These are phyloP conservation scores for Davidsoniella eucalypti DNA, from an alignment of 2,329 filamentous ascomycete genomes.

Conservation along the genomic window DNA sequence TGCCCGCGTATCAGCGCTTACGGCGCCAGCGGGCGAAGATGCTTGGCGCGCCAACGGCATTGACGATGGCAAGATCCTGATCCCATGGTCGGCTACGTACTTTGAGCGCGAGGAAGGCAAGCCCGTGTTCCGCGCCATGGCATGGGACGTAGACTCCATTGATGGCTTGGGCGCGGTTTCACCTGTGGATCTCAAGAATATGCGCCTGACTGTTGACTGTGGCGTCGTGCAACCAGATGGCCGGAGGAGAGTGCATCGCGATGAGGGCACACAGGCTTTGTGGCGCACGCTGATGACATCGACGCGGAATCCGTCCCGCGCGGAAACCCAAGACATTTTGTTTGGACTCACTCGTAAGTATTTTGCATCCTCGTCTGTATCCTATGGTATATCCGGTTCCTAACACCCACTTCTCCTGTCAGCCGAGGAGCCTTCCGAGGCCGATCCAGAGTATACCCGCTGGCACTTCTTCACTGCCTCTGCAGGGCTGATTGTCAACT, in stretches of 20 bases:
- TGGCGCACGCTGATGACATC: slow-evolving; percentile 8
- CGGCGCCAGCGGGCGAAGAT: background rate
- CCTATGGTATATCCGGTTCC: background rate
- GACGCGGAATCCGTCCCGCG: background rate
- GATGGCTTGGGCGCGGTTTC: slow-evolving; percentile 11
- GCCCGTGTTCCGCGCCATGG: slow-evolving; percentile 10
- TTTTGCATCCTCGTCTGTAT: background rate
- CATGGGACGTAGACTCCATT: slow-evolving; percentile 9
- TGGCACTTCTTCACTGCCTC: slow-evolving; percentile 9
- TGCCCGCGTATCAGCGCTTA: slow-evolving; percentile 2
- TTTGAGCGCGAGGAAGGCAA: slow-evolving; percentile 6
- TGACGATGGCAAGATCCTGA: slow-evolving; percentile 5
- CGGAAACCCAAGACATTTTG: slow-evolving; percentile 9
- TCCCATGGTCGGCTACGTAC: slow-evolving; percentile 12
- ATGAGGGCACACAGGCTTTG: slow-evolving; percentile 5
- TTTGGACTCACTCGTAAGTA: slow-evolving; percentile 8
- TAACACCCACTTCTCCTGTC: background rate
- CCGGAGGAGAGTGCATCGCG: background rate
- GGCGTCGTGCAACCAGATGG: slow-evolving; percentile 3
- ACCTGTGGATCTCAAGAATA: slow-evolving; percentile 2
- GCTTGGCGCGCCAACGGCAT: slow-evolving; percentile 10
- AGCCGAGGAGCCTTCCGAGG: slow-evolving; percentile 4
- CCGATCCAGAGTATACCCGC: slow-evolving; percentile 8
- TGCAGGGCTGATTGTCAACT: slow-evolving; percentile 3
- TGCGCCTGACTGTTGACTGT: background rate